Conservation (phyloP, 2,329 filamentous ascomycete species). For the Phialemoniopsis sp. region DNA sequence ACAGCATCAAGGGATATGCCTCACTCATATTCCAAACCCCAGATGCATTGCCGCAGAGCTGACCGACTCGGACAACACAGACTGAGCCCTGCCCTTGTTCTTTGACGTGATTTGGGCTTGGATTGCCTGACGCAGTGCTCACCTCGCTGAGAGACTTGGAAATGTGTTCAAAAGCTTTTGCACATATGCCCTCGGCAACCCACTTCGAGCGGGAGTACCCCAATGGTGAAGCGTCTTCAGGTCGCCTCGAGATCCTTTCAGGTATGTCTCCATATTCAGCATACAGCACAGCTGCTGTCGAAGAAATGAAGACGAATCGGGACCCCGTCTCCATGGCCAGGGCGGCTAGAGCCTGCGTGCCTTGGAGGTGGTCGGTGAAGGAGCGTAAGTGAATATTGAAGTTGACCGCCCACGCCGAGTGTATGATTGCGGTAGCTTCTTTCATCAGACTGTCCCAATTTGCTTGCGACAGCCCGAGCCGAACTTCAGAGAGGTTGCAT, state of each 20-base stretch:
- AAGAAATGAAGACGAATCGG: no score
- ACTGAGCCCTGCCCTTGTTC: no score
- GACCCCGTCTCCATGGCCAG: no score
- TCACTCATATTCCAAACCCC: constrained; percentile 2
- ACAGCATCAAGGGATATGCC: constrained; percentile 1
- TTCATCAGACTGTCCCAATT: constrained; percentile 11
- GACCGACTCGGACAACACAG: not conserved
- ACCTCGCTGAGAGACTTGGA: not conserved
- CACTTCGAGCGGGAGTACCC: constrained; percentile 1
- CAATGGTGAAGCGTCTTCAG: not conserved
- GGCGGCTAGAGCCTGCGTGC: no score
- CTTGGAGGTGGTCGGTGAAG: constrained; percentile 24
- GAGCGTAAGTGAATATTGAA: constrained; percentile 44
- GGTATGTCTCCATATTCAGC: no score
- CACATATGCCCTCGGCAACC: constrained; percentile 1
- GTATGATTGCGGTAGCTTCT: constrained; percentile 34
- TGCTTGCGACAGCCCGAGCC: constrained; percentile 11
- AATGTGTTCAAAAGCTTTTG: not conserved
- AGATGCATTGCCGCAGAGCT: not conserved
- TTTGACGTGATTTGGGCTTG: no score
- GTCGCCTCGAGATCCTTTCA: not conserved
- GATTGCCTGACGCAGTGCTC: no score
- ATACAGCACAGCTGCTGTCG: no score
- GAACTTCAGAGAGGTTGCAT: constrained; percentile 27
- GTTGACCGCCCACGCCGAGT: constrained; percentile 51